phyloP scores from a whole-genome alignment of 352 stramenopile genomes.

The Hyphochytrium catenoides region DNA sequence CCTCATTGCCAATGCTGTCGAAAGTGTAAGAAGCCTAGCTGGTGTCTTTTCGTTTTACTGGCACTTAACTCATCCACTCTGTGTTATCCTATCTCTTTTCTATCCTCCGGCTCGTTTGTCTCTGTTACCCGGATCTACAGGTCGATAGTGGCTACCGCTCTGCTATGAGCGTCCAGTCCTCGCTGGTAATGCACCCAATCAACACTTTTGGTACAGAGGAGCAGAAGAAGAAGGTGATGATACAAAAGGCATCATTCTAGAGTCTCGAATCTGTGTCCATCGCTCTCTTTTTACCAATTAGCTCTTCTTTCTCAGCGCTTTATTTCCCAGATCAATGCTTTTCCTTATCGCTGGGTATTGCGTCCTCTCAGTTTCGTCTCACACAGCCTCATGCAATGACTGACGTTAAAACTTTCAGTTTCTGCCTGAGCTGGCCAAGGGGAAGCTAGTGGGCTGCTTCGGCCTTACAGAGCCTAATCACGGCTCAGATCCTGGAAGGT shows the following conservation, averaged over 20 bases:
- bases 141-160: conserved; percentile 90
- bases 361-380: too few relatives aligned
- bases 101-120: background rate
- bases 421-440: conserved; percentile 72
- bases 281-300: too few relatives aligned
- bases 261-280: too few relatives aligned
- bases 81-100: too few relatives aligned
- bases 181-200: conserved; percentile 94
- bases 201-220: conserved; percentile 87
- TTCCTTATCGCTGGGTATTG: background rate
- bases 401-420: too few relatives aligned
- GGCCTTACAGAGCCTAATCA: conserved; percentile 94
- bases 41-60: background rate
- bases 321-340: background rate
- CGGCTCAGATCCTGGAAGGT: conserved; percentile 83
- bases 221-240: conserved; percentile 78
- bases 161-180: conserved; percentile 91
- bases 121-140: conserved; percentile 5
- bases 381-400: too few relatives aligned
- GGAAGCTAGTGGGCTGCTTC: conserved; percentile 93
- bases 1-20: conserved; percentile 85
- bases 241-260: too few relatives aligned
- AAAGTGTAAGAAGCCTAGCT: conserved; percentile 23
- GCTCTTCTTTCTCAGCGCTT: background rate
- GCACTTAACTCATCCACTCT: too few relatives aligned